Evolutionary conservation across 164 flowering plant species (phyloP).

Genomic region (Protea cynaroides): DNA sequence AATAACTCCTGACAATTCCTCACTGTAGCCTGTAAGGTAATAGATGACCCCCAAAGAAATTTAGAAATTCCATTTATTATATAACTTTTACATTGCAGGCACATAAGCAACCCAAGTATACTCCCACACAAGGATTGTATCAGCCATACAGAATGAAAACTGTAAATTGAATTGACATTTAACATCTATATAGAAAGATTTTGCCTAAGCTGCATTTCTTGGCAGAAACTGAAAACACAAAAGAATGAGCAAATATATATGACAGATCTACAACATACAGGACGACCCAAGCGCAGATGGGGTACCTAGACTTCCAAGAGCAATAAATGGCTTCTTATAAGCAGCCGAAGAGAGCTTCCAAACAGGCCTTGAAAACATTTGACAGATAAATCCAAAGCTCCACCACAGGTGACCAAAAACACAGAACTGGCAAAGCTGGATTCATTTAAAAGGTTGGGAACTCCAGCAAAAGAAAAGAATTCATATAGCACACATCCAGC

Average conservation of each 20-base stretch:
- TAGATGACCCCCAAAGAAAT: too few relatives aligned
- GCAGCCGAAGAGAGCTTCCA: not conserved
- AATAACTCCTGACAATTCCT: too few relatives aligned
- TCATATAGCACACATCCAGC: not conserved
- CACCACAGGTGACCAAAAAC: not conserved
- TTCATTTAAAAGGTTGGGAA: not conserved
- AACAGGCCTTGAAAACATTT: not conserved
- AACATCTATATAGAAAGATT: not conserved
- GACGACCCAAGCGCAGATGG: not conserved
- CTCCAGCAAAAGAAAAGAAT: not conserved
- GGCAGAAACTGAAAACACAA: not conserved
- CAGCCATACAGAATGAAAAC: not conserved
- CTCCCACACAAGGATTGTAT: too few relatives aligned
- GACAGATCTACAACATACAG: not conserved
- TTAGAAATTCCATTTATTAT: too few relatives aligned
- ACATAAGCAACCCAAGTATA: too few relatives aligned
- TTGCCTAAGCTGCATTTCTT: not conserved
- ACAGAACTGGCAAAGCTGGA: not conserved
- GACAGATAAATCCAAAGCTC: not conserved
- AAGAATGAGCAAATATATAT: slow-evolving; percentile 5
- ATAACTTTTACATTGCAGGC: too few relatives aligned
- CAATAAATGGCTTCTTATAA: slow-evolving; percentile 1
- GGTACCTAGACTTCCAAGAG: not conserved
- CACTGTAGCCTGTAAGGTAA: too few relatives aligned
- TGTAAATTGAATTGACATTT: not conserved